Conservation (phyloP, 2,329 filamentous ascomycete species). For the Xylariomycetidae sp. region DNA sequence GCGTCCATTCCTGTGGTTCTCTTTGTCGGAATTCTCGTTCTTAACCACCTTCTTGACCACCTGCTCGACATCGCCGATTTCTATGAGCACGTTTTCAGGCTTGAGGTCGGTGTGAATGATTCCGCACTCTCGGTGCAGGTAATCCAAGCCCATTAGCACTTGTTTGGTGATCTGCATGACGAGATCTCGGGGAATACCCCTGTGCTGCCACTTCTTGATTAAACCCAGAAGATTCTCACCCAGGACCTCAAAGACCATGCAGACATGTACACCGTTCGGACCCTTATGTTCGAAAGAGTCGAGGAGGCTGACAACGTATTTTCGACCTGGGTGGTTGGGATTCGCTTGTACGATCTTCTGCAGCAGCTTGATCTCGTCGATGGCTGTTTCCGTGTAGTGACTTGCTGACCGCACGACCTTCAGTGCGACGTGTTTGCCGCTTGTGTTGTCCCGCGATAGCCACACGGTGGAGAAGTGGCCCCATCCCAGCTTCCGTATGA, state of each 20-base stretch:
- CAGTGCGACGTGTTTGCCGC: conserved; percentile 89
- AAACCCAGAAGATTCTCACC: conserved; percentile 91
- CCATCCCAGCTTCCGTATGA: conserved; percentile 95
- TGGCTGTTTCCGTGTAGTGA: conserved; percentile 97
- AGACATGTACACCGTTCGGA: conserved; percentile 92
- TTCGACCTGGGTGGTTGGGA: conserved; percentile 86
- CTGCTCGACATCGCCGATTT: conserved; percentile 97
- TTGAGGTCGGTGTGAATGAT: conserved; percentile 98
- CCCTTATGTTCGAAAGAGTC: conserved; percentile 98
- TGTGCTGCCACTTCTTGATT: conserved; percentile 98
- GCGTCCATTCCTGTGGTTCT: conserved; percentile 87
- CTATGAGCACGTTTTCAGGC: conserved; percentile 96
- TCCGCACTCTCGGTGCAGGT: conserved; percentile 94
- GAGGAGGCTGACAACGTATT: conserved; percentile 91
- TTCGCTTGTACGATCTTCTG: conserved; percentile 96
- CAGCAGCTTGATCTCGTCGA: conserved; percentile 97
- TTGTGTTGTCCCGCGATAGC: conserved; percentile 76
- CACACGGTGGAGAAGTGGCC: conserved; percentile 99
- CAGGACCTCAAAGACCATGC: conserved; percentile 98
- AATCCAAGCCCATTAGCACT: conserved; percentile 90
- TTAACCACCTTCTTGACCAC: conserved; percentile 97
- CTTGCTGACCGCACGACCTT: conserved; percentile 97
- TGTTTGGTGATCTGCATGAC: conserved; percentile 99
- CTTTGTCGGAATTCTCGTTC: conserved; percentile 68
- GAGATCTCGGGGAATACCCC: conserved; percentile 91